Percentiles rank a stretch among this genome's conserved stretches.
Conservation (phyloP, 768 basidiomycete species). For the Trametes punicea region DNA sequence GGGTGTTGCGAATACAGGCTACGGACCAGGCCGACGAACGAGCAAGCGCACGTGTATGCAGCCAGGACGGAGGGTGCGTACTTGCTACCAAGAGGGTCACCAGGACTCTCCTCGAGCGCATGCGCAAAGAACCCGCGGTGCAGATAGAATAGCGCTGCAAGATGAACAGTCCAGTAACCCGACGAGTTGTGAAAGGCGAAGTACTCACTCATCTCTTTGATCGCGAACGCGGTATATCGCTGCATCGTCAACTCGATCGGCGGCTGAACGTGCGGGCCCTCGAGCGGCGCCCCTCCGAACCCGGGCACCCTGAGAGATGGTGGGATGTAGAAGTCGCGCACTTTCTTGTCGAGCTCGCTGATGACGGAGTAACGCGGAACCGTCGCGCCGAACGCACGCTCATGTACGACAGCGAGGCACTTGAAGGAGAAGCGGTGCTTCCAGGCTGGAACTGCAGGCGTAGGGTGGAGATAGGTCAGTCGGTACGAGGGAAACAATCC, state of each 20-base stretch:
- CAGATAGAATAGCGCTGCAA: constrained; percentile 63
- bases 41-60: constrained; percentile 65
- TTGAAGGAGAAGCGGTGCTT: constrained; percentile 64
- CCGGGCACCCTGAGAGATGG: constrained; percentile 63
- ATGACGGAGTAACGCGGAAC: constrained; percentile 59
- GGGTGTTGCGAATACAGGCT: constrained; percentile 66
- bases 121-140: constrained; percentile 74
- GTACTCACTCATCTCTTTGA: constrained; percentile 61
- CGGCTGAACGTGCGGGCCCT: constrained; percentile 15
- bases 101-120: constrained; percentile 58
- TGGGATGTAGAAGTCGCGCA: constrained; percentile 60
- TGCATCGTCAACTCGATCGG: constrained; percentile 60
- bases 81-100: constrained; percentile 66
- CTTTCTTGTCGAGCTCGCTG: constrained; percentile 63
- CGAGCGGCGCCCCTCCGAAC: constrained; percentile 41
- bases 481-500: not conserved
- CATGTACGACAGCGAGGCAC: constrained; percentile 61
- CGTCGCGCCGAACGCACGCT: constrained; percentile 64
- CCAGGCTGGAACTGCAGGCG: constrained; percentile 54
- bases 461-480: not conserved
- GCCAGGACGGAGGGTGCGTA: constrained; percentile 67
- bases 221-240: constrained; percentile 61
- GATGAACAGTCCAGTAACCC: not conserved
- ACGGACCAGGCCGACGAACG: constrained; percentile 62
- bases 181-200: not conserved